Conservation (phyloP, 805 yeast species). For the Kurtzmaniella cleridarum region DNA sequence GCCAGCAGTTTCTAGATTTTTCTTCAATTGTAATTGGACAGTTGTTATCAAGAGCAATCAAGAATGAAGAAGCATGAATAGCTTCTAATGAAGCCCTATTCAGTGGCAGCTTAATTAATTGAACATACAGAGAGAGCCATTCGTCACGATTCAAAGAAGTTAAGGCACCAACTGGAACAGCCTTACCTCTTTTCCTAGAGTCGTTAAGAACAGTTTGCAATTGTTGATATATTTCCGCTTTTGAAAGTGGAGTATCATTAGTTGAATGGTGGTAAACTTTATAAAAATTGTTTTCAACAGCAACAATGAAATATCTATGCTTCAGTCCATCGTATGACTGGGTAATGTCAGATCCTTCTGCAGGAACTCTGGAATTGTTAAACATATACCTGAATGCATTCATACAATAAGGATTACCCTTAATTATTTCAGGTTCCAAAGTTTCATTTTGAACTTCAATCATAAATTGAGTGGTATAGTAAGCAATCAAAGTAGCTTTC, state of each 20-base stretch:
- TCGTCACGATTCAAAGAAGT: conserved; percentile 83
- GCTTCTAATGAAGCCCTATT: conserved; percentile 59
- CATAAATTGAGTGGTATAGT: conserved; percentile 64
- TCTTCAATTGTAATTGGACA: conserved; percentile 76
- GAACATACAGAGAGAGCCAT: conserved; percentile 60
- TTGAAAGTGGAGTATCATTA: conserved; percentile 39
- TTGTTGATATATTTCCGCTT: conserved; percentile 50
- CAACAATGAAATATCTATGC: conserved; percentile 67
- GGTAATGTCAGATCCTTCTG: conserved; percentile 56
- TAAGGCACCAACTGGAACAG: conserved; percentile 66
- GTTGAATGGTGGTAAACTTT: conserved; percentile 57
- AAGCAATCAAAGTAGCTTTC: conserved; percentile 73
- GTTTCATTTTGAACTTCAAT: conserved; percentile 62
- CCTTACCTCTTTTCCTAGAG: conserved; percentile 29
- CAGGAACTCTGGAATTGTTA: conserved; percentile 83
- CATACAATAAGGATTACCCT: conserved; percentile 88
- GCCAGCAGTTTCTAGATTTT: conserved; percentile 84
- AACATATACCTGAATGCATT: conserved; percentile 88
- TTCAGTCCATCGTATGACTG: conserved; percentile 42
- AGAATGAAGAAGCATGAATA: conserved; percentile 74
- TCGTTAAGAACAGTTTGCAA: conserved; percentile 45
- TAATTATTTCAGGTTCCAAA: conserved; percentile 74
- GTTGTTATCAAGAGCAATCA: conserved; percentile 70
- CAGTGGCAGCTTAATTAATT: conserved; percentile 52
- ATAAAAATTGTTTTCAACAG: conserved; percentile 74